A percentile compares a stretch with the other conserved stretches of the same genome.
Evolutionary conservation across 2,329 filamentous ascomycete genomes (phyloP).

Genomic region (Aspergillus ibericus): DNA sequence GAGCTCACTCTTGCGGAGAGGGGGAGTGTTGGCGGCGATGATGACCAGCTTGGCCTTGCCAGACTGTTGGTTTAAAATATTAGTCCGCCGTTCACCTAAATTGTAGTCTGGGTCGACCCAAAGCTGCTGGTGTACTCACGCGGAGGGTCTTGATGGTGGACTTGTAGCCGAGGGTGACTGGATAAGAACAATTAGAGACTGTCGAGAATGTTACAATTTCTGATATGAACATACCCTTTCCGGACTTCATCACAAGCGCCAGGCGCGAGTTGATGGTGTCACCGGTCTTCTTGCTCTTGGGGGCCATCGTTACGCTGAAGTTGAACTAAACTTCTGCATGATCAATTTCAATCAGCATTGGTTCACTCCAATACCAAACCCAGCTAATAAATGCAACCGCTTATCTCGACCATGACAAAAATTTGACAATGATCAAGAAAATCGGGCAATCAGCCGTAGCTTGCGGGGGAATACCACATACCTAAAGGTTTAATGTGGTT

Average conservation of each 20-base stretch:
- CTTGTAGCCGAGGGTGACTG: constrained; percentile 87
- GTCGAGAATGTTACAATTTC: background rate
- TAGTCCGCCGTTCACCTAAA: constrained; percentile 3
- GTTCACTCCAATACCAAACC: constrained; percentile 2
- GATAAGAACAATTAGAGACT: constrained; percentile 10
- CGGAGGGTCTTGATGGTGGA: constrained; percentile 86
- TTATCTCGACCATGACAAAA: background rate
- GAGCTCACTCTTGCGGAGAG: constrained; percentile 95
- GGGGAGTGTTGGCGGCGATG: constrained; percentile 93
- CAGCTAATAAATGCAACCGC: background rate
- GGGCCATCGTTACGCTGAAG: constrained; percentile 59
- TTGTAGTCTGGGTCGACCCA: background rate
- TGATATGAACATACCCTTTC: constrained; percentile 38
- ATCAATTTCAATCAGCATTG: constrained; percentile 8
- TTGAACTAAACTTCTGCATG: constrained; percentile 21
- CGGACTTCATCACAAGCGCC: constrained; percentile 66
- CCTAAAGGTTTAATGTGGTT: constrained; percentile 10
- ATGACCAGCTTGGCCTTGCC: constrained; percentile 99
- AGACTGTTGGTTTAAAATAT: constrained; percentile 41
- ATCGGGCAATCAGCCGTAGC: constrained; percentile 2
- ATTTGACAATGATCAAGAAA: background rate
- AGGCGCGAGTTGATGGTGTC: constrained; percentile 74
- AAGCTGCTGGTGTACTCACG: constrained; percentile 19
- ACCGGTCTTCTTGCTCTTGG: constrained; percentile 72
- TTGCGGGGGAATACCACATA: constrained; percentile 4